Percentiles rank a stretch among this genome's conserved stretches.
Evolutionary conservation across 805 yeast genomes (phyloP).

Genomic region (Yarrowia sp.): DNA sequence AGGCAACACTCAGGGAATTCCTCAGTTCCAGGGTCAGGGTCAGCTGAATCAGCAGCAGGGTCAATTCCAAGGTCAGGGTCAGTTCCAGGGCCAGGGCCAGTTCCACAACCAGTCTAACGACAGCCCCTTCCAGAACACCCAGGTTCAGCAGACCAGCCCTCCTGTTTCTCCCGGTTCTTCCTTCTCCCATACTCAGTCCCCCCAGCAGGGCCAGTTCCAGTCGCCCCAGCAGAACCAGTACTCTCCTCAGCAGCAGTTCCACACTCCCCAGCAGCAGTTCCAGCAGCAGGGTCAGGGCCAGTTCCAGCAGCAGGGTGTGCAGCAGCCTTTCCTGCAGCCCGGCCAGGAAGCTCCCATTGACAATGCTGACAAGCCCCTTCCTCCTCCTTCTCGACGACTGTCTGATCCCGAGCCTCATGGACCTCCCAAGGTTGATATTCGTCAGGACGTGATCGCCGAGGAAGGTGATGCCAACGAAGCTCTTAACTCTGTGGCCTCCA

Average conservation of each 20-base stretch:
- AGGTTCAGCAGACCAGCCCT: neutral
- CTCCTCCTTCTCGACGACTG: constrained; percentile 23
- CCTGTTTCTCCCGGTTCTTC: constrained; percentile 1
- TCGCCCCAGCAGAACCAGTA: neutral
- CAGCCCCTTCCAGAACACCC: neutral
- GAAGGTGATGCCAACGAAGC: constrained; percentile 36
- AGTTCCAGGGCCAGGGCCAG: neutral
- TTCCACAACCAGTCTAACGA: neutral
- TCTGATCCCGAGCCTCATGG: constrained; percentile 22
- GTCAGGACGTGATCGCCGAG: constrained; percentile 32
- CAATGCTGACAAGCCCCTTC: neutral
- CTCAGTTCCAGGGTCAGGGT: neutral
- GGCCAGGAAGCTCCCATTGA: neutral
- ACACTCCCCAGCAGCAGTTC: neutral
- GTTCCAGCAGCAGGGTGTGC: neutral
- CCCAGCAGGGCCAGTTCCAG: constrained; percentile 9
- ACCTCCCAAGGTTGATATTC: constrained; percentile 31
- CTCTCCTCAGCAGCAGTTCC: constrained; percentile 4
- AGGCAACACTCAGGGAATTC: neutral
- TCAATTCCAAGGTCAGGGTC: neutral
- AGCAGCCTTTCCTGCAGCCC: constrained; percentile 4
- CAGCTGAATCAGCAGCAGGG: neutral
- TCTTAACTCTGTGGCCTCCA: constrained; percentile 35
- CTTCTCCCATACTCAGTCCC: neutral
- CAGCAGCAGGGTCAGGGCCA: neutral